A percentile compares a stretch with the other conserved stretches of the same genome.
phyloP scores from a whole-genome alignment of 768 basidiomycete genomes.

The Leucocoprinus sp. region DNA sequence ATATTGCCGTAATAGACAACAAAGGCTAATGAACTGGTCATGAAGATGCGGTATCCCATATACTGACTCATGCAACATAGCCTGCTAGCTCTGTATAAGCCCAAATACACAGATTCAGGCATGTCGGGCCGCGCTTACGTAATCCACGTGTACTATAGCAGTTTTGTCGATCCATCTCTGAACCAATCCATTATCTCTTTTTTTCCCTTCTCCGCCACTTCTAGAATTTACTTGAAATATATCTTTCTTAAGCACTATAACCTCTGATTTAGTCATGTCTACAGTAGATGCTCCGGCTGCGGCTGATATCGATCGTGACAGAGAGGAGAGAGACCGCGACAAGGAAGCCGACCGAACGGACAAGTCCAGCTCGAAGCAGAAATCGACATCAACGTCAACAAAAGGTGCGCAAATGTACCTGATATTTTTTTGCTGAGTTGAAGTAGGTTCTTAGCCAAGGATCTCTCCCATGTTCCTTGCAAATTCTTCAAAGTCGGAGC shows the following conservation, averaged over 20 bases:
- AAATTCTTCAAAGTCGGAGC: constrained; percentile 94
- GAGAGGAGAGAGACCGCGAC: constrained; percentile 20
- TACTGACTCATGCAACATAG: no score
- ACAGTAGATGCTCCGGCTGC: constrained; percentile 14
- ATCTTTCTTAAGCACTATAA: background rate
- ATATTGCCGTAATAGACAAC: no score
- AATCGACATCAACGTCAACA: constrained; percentile 18
- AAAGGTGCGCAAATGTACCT: constrained; percentile 18
- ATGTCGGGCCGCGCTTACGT: constrained; percentile 22
- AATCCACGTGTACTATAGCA: constrained; percentile 28
- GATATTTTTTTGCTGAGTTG: constrained; percentile 2
- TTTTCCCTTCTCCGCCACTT: background rate
- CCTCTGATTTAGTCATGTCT: constrained; percentile 17
- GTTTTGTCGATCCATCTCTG: constrained; percentile 25
- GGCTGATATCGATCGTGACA: constrained; percentile 22
- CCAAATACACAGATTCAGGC: no score
- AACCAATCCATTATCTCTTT: constrained; percentile 3
- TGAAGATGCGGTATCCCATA: no score
- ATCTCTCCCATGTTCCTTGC: constrained; percentile 94
- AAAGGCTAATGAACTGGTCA: no score
- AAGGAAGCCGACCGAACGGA: constrained; percentile 19
- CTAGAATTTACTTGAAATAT: background rate
- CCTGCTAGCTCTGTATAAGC: no score
- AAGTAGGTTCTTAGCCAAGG: constrained; percentile 48
- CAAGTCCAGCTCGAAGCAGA: constrained; percentile 20